phyloP scores from a whole-genome alignment of 495 filamentous ascomycete species.

The Viridothelium virens region DNA sequence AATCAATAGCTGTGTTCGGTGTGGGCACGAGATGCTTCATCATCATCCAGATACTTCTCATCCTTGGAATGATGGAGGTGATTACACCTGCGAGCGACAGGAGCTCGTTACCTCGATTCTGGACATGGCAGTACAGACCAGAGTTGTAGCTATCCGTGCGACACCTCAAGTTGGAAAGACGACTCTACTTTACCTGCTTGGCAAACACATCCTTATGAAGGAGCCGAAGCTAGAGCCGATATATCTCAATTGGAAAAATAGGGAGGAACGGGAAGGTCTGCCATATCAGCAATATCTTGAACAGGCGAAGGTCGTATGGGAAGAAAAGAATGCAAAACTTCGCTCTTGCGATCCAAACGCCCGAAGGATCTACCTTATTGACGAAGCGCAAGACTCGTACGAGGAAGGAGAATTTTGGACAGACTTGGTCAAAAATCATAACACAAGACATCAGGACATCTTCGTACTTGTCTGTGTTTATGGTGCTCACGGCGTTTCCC shows the following conservation, averaged over 20 bases:
- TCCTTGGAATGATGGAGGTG: not conserved
- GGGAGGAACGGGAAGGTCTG: not conserved
- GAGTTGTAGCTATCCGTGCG: conserved; percentile 16
- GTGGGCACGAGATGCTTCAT: conserved; percentile 12
- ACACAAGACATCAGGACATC: not conserved
- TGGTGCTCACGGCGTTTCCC: not conserved
- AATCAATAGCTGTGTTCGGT: conserved; percentile 11
- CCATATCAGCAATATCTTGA: conserved; percentile 2
- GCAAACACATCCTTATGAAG: conserved; percentile 10
- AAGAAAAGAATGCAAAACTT: conserved; percentile 7
- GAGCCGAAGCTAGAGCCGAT: conserved; percentile 15
- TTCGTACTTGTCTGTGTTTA: conserved; percentile 7
- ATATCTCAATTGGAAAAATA: conserved; percentile 11
- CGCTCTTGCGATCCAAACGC: conserved; percentile 13
- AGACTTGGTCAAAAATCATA: not conserved
- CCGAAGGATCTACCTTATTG: conserved; percentile 12
- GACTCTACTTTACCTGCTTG: conserved; percentile 13
- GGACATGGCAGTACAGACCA: not conserved
- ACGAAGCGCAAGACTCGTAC: conserved; percentile 17
- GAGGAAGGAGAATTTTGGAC: conserved; percentile 10
- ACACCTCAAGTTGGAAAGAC: conserved; percentile 16
- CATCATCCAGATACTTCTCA: not conserved
- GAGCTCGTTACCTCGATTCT: conserved; percentile 12
- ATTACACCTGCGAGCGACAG: conserved; percentile 13
- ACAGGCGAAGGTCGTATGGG: not conserved